A percentile compares a stretch with the other conserved stretches of the same genome.
These are phyloP conservation scores for Populus trichocarpa DNA, from an alignment of 441 rosid species.

Conservation along the genomic window DNA sequence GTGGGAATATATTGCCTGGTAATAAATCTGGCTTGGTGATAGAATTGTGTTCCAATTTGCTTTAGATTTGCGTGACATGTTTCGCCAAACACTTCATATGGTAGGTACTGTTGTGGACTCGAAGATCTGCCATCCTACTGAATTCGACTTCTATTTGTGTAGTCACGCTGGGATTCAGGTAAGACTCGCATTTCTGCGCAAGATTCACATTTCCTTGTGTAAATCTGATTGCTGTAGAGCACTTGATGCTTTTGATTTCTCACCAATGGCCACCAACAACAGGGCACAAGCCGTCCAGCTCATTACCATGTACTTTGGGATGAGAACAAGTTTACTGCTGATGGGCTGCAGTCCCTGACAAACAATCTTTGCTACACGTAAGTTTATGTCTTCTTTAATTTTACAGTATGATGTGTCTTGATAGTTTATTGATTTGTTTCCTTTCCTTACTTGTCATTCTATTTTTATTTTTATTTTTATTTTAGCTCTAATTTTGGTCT, in stretches of 20 bases:
- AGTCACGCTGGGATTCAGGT: constrained; percentile 96
- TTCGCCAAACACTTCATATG: not conserved
- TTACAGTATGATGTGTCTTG: too few species aligned
- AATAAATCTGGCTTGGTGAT: not conserved
- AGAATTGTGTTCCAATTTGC: not conserved
- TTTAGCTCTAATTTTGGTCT: too few species aligned
- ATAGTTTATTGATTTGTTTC: too few species aligned
- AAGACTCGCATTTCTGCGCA: constrained; percentile 1
- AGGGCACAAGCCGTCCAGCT: constrained; percentile 99
- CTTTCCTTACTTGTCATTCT: too few species aligned
- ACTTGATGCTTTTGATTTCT: too few species aligned
- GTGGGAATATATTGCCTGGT: constrained; percentile 87
- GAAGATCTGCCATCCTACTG: constrained; percentile 83
- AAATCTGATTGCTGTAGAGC: not conserved
- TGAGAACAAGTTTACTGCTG: constrained; percentile 86
- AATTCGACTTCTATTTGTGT: constrained; percentile 85
- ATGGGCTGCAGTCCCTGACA: constrained; percentile 81
- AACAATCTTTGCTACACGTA: constrained; percentile 85
- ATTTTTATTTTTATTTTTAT: too few species aligned
- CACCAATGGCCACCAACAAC: not conserved
- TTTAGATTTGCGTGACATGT: not conserved
- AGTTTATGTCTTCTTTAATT: too few species aligned
- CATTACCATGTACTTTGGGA: constrained; percentile 98
- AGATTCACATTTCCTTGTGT: not conserved
- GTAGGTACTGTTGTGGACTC: constrained; percentile 84